phyloP scores from a whole-genome alignment of 2,329 filamentous ascomycete genomes.

The Fusarium fracticaudum region DNA sequence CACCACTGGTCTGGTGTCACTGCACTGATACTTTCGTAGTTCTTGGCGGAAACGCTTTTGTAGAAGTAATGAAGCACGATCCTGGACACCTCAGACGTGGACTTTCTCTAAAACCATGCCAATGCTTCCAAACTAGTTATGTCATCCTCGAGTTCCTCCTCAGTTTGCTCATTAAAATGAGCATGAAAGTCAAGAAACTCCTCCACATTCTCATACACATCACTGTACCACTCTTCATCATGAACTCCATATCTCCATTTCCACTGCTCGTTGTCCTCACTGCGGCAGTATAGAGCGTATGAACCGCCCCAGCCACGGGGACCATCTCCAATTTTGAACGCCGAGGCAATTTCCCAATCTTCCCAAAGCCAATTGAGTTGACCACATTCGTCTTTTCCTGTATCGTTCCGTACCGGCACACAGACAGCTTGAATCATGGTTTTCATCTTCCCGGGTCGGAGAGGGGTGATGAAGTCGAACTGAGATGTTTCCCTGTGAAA shows the following conservation, averaged over 20 bases:
- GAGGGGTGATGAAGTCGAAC: not conserved
- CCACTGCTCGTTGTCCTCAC: rapidly evolving
- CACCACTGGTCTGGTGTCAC: too few species aligned
- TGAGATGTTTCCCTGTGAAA: not conserved
- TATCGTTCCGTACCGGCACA: not conserved
- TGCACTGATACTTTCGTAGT: too few species aligned
- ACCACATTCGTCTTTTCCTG: rapidly evolving
- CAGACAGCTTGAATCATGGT: not conserved
- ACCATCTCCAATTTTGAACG: not conserved
- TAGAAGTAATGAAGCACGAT: rapidly evolving
- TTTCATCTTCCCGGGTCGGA: rapidly evolving
- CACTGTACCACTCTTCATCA: not conserved
- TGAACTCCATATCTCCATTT: not conserved
- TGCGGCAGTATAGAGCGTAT: not conserved
- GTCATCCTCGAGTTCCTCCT: not conserved
- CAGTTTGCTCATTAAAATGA: not conserved
- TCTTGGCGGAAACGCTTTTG: rapidly evolving
- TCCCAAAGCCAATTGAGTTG: not conserved
- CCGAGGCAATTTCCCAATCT: not conserved
- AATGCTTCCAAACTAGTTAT: not conserved
- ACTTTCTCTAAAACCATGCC: not conserved
- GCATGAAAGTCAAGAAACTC: not conserved
- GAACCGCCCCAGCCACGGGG: not conserved
- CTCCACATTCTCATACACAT: not conserved
- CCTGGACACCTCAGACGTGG: rapidly evolving